Evolutionary conservation across 345 rosid genomes (phyloP), one percentile per base, ranked within the genome.

Genomic region (Salix brachista): DNA sequence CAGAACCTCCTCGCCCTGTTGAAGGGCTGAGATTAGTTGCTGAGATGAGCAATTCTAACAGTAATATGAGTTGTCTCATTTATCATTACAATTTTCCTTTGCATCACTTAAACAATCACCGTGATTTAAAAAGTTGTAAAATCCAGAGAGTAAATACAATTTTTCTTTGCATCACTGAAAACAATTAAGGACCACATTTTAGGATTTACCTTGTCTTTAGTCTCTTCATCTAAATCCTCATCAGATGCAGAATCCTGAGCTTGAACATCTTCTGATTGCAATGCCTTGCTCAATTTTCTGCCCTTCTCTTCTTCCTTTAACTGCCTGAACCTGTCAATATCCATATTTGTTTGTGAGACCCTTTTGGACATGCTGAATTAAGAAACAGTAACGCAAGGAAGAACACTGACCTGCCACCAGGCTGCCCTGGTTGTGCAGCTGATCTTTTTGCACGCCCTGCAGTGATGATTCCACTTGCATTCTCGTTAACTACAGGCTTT

Each of bases 361-460:
- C 11, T 48, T 52, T 41, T 42, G 60, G 37, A 74, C 70, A 17
- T 58, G 65, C 77, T 70, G 56, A 62, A 75, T 48, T 12, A 12
- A 72, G 66, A 60, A 62, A 11, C 44, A 64, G 30, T 58, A 41
- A 37, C 17, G 23, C 69, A 72, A 42, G 79, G 42, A 26, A 65
- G 48, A 16, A 39, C 42, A 79, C 77, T 77, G 72, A 93, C 99
- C 91, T 92, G 42, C 93, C 96, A 39, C 97, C 97, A 74, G 81
- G 74, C 83, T 66, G 81, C 32, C 85, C 85, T 60, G 94, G 91
- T 83, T 91, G 92, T 81, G 92, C 89, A 77, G 82, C 90, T 54
- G 94, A 90, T 77, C 98, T 82, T 80, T 96, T 96, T 72, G 99
- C 98, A 48, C 90, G 91, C 73, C 99, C 99, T 12, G 99, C 99